phyloP scores from a whole-genome alignment of 2,329 filamentous ascomycete species.

The Colletotrichum noveboracense region DNA sequence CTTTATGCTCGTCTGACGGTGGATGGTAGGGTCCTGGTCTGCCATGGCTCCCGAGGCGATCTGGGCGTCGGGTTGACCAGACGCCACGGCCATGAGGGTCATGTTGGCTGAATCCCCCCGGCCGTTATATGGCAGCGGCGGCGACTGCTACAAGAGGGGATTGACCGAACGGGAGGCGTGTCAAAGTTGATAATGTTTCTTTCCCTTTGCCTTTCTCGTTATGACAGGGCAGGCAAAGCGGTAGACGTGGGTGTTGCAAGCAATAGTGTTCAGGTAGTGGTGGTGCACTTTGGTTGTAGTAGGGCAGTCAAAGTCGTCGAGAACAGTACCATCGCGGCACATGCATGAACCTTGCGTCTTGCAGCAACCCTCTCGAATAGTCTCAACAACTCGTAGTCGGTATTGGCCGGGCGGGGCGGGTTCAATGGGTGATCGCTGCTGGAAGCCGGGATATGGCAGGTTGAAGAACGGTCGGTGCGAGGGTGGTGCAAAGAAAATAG shows the following conservation, averaged over 20 bases:
- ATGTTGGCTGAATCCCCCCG: constrained; percentile 12
- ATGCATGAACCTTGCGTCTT: constrained; percentile 22
- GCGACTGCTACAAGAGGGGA: neutral
- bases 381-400: neutral
- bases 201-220: neutral
- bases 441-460: constrained; percentile 4
- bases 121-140: constrained; percentile 21
- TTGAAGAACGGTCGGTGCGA: constrained; percentile 19
- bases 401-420: constrained; percentile 8
- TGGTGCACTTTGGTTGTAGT: constrained; percentile 10
- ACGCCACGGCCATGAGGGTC: constrained; percentile 25
- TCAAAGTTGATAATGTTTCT: neutral
- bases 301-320: constrained; percentile 13
- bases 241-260: constrained; percentile 21
- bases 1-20: constrained; percentile 18
- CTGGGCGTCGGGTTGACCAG: constrained; percentile 11
- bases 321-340: constrained; percentile 22
- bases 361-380: constrained; percentile 10
- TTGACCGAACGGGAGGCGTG: neutral
- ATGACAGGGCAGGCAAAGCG: neutral
- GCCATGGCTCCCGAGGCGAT: neutral
- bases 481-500: neutral
- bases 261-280: constrained; percentile 19
- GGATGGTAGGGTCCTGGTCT: constrained; percentile 13
- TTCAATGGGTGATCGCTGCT: constrained; percentile 9